These are phyloP conservation scores for Schizochytrium sp. DNA, from an alignment of 108 stramenopile genomes.

Conservation along the genomic window DNA sequence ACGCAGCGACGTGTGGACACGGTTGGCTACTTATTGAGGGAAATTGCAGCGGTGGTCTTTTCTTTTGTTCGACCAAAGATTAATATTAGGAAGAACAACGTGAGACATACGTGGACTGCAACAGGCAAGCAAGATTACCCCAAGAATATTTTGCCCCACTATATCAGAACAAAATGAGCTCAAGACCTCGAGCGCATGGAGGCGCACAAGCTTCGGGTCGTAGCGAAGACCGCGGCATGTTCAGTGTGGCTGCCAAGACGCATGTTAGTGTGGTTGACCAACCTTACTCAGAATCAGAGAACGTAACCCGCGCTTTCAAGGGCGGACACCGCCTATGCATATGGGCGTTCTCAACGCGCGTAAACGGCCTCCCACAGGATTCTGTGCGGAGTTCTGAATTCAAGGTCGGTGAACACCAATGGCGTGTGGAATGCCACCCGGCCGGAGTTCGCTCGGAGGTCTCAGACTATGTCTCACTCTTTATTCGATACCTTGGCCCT, in stretches of 20 bases:
- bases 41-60: too few species aligned
- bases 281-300: slow-evolving; percentile 45
- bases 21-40: too few species aligned
- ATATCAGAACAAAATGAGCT: too few species aligned
- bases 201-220: too few species aligned
- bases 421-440: slow-evolving; percentile 17
- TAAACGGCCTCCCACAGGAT: slow-evolving; percentile 34
- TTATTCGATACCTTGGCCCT: slow-evolving; percentile 25
- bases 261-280: slow-evolving; percentile 44
- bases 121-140: too few species aligned
- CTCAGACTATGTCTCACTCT: slow-evolving; percentile 11
- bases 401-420: slow-evolving; percentile 38
- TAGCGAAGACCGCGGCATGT: slow-evolving; percentile 20
- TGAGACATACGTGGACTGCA: too few species aligned
- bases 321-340: slow-evolving; percentile 38
- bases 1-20: too few species aligned
- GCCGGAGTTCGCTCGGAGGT: slow-evolving; percentile 14
- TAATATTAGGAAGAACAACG: too few species aligned
- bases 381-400: slow-evolving; percentile 19
- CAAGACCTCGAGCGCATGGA: too few species aligned
- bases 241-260: slow-evolving; percentile 19
- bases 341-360: slow-evolving; percentile 15
- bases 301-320: neutral
- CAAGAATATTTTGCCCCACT: too few species aligned
- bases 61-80: too few species aligned